phyloP scores from a whole-genome alignment of 148 eudicot species.

The Persicaria maculosa region DNA sequence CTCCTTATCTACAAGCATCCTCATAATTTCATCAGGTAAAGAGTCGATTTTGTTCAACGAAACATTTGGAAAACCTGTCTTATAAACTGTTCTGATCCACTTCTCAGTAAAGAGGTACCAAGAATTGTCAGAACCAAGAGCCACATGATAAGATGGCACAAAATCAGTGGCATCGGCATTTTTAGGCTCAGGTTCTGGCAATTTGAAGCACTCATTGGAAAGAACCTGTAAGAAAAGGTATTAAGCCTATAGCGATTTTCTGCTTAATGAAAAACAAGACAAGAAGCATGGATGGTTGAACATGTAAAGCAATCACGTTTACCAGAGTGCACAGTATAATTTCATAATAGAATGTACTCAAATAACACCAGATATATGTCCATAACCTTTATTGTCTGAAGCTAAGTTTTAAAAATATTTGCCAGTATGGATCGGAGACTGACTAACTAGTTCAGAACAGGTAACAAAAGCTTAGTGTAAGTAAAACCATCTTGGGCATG shows the following conservation, averaged over 20 bases:
- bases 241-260: not conserved
- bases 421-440: not conserved
- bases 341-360: not conserved
- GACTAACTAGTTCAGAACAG: not conserved
- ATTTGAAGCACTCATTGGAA: conserved; percentile 38
- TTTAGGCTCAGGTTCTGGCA: conserved; percentile 26
- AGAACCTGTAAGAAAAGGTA: conserved; percentile 40
- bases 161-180: conserved; percentile 22
- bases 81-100: conserved; percentile 82
- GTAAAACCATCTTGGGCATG: not conserved
- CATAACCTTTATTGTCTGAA: not conserved
- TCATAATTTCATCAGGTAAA: conserved; percentile 67
- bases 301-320: not conserved
- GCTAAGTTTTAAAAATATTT: not conserved
- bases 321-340: too few species aligned
- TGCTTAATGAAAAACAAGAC: not conserved
- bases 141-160: conserved; percentile 75
- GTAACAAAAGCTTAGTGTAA: not conserved
- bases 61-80: conserved; percentile 78
- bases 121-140: conserved; percentile 98
- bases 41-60: conserved; percentile 64
- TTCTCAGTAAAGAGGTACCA: conserved; percentile 99
- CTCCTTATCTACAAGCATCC: conserved; percentile 60
- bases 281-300: not conserved
- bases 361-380: not conserved